Percentiles rank a stretch among this genome's conserved stretches.
Evolutionary conservation across 2,329 filamentous ascomycete species (phyloP).

Genomic region (Fusarium longipes): DNA sequence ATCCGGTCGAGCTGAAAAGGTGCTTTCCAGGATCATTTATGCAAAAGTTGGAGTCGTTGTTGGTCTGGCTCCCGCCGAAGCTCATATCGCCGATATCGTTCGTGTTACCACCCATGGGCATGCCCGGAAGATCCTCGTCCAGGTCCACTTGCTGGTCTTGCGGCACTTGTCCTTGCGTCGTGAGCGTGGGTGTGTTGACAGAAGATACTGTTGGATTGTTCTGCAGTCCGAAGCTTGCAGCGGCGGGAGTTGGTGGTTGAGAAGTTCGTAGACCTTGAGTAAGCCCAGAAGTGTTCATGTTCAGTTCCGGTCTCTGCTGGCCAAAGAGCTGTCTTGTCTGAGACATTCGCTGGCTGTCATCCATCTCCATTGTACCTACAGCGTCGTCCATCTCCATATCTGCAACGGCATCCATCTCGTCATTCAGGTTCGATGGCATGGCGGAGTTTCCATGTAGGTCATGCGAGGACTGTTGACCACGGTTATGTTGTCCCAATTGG

Average conservation of each 20-base stretch:
- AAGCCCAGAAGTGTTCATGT: conserved; percentile 81
- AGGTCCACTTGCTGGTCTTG: conserved; percentile 71
- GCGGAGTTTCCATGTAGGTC: conserved; percentile 56
- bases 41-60: conserved; percentile 62
- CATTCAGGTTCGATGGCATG: conserved; percentile 54
- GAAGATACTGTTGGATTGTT: conserved; percentile 97
- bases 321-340: conserved; percentile 76
- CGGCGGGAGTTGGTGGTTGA: conserved; percentile 85
- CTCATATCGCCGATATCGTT: conserved; percentile 63
- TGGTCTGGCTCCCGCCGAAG: conserved; percentile 60
- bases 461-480: conserved; percentile 47
- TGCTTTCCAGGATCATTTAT: conserved; percentile 97
- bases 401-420: conserved; percentile 86
- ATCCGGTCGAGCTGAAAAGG: conserved; percentile 85
- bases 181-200: conserved; percentile 93
- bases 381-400: conserved; percentile 98
- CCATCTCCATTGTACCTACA: conserved; percentile 72
- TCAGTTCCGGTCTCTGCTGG: conserved; percentile 75
- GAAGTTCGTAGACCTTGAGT: conserved; percentile 85
- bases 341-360: conserved; percentile 73
- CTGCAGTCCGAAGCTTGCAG: conserved; percentile 81
- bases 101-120: conserved; percentile 69
- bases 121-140: conserved; percentile 77
- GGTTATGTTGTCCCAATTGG: conserved; percentile 52
- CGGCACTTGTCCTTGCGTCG: conserved; percentile 77